Base-by-base conservation (phyloP, 2,329 filamentous ascomycete genomes). In the Fusarium penzigii region DNA sequence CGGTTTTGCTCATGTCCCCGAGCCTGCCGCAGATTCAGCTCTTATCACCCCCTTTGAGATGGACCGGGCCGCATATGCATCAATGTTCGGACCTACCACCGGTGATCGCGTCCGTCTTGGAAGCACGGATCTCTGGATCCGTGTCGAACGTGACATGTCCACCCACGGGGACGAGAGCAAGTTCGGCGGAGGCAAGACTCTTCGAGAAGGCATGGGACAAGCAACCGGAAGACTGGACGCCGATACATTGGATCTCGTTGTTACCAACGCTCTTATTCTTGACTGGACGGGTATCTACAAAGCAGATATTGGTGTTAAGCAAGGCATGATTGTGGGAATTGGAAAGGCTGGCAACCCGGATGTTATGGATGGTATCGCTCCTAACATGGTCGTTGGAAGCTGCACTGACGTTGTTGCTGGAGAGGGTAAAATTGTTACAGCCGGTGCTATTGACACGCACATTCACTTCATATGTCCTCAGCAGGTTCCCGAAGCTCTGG, bases 331-430 rank as follows among this genome's bases (percentile, higher is more conserved):
- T 65, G 86, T 87, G 29, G 93, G 85, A 1, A 93, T 97, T 62
- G 93, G 93, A 53, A 97, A 97, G 73, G 91, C 93, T 14, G 93
- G 93, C 17, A 97, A 97, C 65, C 93, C 93, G n/a, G 93, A 97
- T 72, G 85, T 96, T 43, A 97, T 97, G 93, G 88, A 94, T 32
- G 90, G 90, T 5, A 90, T 97, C 7, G 79, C 87, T 53, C 78
- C 84, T 0, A 80, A 85, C 50, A 85, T 97, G 85, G 76, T 96
- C 2, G 84, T 97, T 10, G 93, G 93, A 11, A 88, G 87, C 57
- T 90, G 89, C 61, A 97, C 93, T 0, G 93, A 97, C 76, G 90
- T 97, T 17, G 86, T 97, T 68, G 91, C 93, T 16, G 92, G 85
- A 13, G 93, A 97, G 74, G 86, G 89, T 63, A 90, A 90, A 75